Base-by-base conservation (phyloP, 140 eudicot species). In the Senecio squalidus region DNA sequence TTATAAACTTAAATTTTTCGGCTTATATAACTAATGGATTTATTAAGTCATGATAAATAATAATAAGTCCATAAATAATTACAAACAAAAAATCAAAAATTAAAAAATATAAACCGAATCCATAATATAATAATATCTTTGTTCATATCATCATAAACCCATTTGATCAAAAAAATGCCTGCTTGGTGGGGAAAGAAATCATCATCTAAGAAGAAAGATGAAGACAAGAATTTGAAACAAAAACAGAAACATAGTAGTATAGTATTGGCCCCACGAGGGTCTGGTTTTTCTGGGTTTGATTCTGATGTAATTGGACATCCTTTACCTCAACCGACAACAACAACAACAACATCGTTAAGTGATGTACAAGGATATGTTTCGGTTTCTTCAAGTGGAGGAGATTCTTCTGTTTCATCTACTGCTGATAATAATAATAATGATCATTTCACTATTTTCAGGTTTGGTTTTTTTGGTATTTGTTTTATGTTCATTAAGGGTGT, bases 391-490 rank as follows among this genome's bases (percentile, higher is more conserved):
- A 90, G 95, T 60, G 83, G 97, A 47, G 83, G 73, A 4, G 81
- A 94, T 64, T 90, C 95, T 0, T 86, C 94, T 47, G 95, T 80
- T 50, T 90, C 95, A 10, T 85, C 95, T 34, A n/a, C 60, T 20
- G 95, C 36, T 52, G 58, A 15, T 26, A 22, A 27, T 16, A 24
- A 86, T 49, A 89, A 82, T 30, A 74, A 62, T 24, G 17, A 57
- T 54, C 76, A 45, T 45, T 60, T 55, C 71, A 90, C 46, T 36
- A 76, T 68, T 29, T 45, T 6, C 11, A 9, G n/a, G 30, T 31
- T 22, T 18, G 22, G 18, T 53, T 21, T 36, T 38, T 38, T 65
- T 50, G 49, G 60, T 34, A 5, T 49, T 48, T 9, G 50, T n/a
- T 10, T 9, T 18, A 9, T 58, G 38, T 58, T 34, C n/a, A 33